These are phyloP conservation scores for Groenewaldozyma sp. DNA, from an alignment of 1,139 yeast genomes.

Conservation along the genomic window DNA sequence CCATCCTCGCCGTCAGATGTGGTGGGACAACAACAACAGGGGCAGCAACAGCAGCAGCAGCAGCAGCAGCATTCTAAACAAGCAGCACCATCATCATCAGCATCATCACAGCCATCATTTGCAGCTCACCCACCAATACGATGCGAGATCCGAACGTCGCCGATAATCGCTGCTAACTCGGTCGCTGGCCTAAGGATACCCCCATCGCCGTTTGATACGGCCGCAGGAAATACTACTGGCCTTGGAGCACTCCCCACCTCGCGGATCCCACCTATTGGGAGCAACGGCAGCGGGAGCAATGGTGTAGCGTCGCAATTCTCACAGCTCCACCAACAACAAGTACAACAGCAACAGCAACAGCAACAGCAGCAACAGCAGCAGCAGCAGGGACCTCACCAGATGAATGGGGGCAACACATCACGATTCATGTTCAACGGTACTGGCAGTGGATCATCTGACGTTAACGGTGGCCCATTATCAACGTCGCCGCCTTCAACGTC, in stretches of 20 bases:
- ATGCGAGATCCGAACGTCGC: slow-evolving; percentile 1
- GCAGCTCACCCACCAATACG: slow-evolving; percentile 1
- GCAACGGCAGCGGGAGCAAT: no score
- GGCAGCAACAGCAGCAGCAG: slow-evolving; percentile 5
- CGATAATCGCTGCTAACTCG: background rate
- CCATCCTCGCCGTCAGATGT: slow-evolving; percentile 1
- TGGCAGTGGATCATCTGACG: slow-evolving; percentile 1
- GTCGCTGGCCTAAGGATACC: background rate
- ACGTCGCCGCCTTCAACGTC: background rate
- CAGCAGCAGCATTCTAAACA: background rate
- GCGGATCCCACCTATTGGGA: background rate
- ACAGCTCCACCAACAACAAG: background rate
- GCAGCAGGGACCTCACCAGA: slow-evolving; percentile 1
- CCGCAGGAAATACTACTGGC: background rate
- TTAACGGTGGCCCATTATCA: background rate
- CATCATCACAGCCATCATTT: background rate
- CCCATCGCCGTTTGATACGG: background rate
- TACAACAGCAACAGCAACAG: slow-evolving; percentile 1
- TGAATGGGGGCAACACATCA: slow-evolving; percentile 6
- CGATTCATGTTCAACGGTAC: slow-evolving; percentile 10
- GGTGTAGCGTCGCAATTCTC: background rate
- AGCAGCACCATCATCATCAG: background rate
- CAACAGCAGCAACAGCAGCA: slow-evolving; percentile 3
- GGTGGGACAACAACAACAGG: slow-evolving; percentile 1
- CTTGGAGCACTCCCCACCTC: background rate